These are phyloP conservation scores for Paecilomyces niveus DNA, from an alignment of 2,329 filamentous ascomycete genomes.

Conservation along the genomic window DNA sequence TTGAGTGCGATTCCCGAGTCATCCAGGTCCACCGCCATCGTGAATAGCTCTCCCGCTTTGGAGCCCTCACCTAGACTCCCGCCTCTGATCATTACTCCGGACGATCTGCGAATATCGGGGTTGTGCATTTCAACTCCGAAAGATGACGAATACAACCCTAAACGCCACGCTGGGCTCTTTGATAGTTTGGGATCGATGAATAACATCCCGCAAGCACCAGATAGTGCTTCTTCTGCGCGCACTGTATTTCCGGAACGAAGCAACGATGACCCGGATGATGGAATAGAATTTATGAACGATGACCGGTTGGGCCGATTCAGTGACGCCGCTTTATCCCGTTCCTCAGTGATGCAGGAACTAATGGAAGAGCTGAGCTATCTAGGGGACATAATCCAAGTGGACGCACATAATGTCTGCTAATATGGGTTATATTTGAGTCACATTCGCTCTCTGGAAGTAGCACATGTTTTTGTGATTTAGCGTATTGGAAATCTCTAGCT, in stretches of 20 bases:
- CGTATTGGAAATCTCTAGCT: background rate
- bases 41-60: conserved; percentile 18
- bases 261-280: background rate
- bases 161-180: conserved; percentile 31
- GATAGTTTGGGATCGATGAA: conserved; percentile 22
- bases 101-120: conserved; percentile 21
- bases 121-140: conserved; percentile 26
- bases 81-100: conserved; percentile 17
- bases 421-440: background rate
- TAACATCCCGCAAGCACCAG: conserved; percentile 17
- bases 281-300: background rate
- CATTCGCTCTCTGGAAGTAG: background rate
- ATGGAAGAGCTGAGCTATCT: conserved; percentile 48
- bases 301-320: background rate
- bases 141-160: conserved; percentile 27
- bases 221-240: conserved; percentile 12
- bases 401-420: conserved; percentile 11
- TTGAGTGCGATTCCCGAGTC: conserved; percentile 23
- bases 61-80: conserved; percentile 16
- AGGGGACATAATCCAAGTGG: conserved; percentile 38
- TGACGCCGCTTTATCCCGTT: conserved; percentile 11
- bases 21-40: conserved; percentile 20
- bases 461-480: background rate
- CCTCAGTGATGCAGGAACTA: conserved; percentile 40
- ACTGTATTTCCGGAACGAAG: background rate